Evolutionary conservation across 2,329 filamentous ascomycete species (phyloP).

Genomic region (Eutypa lata): DNA sequence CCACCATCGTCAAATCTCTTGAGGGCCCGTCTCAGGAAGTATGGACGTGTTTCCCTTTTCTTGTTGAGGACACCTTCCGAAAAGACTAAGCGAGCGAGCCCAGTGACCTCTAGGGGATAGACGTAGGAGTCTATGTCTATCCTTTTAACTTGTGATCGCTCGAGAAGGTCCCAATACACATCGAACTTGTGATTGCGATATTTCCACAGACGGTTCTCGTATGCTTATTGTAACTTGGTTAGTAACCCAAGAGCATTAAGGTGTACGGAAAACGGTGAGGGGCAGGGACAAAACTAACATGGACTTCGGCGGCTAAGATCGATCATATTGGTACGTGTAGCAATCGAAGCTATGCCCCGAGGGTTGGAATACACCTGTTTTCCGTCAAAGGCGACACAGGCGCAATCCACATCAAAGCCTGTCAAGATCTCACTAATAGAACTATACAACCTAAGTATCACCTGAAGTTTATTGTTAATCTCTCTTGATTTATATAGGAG

Average conservation of each 20-base stretch:
- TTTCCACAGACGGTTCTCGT: neutral
- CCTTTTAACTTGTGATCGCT: neutral
- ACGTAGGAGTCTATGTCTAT: neutral
- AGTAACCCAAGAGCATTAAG: neutral
- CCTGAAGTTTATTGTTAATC: neutral
- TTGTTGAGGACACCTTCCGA: neutral
- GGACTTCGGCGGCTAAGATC: neutral
- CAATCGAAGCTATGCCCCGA: neutral
- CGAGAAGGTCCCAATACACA: neutral
- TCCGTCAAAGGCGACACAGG: neutral
- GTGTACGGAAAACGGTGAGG: neutral
- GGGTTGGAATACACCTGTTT: conserved; percentile 1
- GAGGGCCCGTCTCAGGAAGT: neutral
- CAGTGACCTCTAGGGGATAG: neutral
- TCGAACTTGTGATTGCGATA: neutral
- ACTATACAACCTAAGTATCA: neutral
- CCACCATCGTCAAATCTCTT: neutral
- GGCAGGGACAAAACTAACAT: conserved; percentile 1
- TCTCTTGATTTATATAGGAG: neutral
- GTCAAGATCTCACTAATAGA: conserved; percentile 1
- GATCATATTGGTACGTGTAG: neutral
- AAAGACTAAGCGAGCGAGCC: neutral
- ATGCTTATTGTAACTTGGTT: neutral
- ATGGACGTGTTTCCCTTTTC: neutral
- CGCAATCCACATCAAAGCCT: neutral